Evolutionary conservation across 2,329 filamentous ascomycete species (phyloP).

Genomic region (Bimuria novae-zelandiae): DNA sequence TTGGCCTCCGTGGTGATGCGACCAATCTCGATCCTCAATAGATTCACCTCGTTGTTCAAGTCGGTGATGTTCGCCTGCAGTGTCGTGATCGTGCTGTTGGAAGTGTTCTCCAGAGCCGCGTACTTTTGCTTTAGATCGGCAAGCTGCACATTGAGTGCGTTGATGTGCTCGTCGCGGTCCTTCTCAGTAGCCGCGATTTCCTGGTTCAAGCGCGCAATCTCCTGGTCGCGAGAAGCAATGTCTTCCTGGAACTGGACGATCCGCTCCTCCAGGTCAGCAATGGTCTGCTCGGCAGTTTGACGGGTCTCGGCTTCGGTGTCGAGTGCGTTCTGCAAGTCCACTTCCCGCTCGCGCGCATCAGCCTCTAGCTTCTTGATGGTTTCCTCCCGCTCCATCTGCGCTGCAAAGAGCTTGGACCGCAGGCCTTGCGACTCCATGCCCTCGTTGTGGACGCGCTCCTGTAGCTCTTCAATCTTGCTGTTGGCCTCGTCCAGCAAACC

Average conservation of each 20-base stretch:
- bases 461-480: constrained; percentile 47
- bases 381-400: constrained; percentile 49
- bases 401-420: constrained; percentile 53
- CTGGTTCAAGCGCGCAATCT: constrained; percentile 28
- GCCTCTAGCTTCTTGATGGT: constrained; percentile 46
- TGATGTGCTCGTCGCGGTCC: constrained; percentile 40
- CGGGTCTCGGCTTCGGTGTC: constrained; percentile 45
- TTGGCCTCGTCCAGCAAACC: constrained; percentile 49
- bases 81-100: constrained; percentile 36
- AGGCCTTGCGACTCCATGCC: constrained; percentile 55
- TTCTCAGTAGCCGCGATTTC: constrained; percentile 39
- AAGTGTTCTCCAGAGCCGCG: constrained; percentile 35
- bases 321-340: constrained; percentile 46
- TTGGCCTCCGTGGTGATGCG: constrained; percentile 34
- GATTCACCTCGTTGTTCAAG: constrained; percentile 47
- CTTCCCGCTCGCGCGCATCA: constrained; percentile 45
- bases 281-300: constrained; percentile 44
- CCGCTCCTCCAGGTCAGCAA: constrained; percentile 37
- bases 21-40: constrained; percentile 46
- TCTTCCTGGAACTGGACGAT: constrained; percentile 42
- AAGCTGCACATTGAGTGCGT: constrained; percentile 42
- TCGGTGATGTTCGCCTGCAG: constrained; percentile 46
- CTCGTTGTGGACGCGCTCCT: constrained; percentile 46
- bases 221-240: constrained; percentile 32
- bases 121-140: constrained; percentile 38